Conservation (phyloP, 768 basidiomycete species). For the Stropharia rugosoannulata region DNA sequence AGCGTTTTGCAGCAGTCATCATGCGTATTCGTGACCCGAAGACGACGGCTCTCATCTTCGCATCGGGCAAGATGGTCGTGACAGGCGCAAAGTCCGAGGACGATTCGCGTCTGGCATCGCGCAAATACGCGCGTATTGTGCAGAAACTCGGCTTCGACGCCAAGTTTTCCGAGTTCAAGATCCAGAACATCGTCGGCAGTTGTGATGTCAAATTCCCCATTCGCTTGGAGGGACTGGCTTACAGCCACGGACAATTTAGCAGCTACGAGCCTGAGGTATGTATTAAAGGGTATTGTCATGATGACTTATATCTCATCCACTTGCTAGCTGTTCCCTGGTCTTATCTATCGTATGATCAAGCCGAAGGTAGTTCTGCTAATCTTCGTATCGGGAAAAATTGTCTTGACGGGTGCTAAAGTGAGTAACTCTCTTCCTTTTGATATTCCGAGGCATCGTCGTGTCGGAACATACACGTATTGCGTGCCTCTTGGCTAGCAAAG, state of each 20-base stretch:
- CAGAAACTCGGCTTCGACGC: constrained; percentile 99
- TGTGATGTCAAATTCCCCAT: constrained; percentile 99
- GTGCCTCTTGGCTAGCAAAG: constrained; percentile 6
- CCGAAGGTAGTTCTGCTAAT: constrained; percentile 98
- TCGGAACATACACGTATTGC: constrained; percentile 4
- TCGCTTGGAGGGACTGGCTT: constrained; percentile 94
- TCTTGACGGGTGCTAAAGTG: constrained; percentile 98
- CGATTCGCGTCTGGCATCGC: constrained; percentile 92
- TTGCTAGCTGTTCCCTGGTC: constrained; percentile 89
- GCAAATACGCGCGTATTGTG: constrained; percentile 98
- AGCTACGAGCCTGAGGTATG: constrained; percentile 96
- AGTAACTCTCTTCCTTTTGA: constrained; percentile 26
- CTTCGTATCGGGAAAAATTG: constrained; percentile 99
- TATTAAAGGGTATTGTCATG: constrained; percentile 10
- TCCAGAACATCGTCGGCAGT: constrained; percentile 97
- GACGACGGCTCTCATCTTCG: constrained; percentile 99
- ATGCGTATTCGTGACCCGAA: constrained; percentile 99
- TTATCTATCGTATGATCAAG: constrained; percentile 99
- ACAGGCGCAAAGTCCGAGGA: constrained; percentile 99
- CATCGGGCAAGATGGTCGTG: constrained; percentile 99
- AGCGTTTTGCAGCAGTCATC: constrained; percentile 99
- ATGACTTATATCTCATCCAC: constrained; percentile 9
- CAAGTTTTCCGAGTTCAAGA: constrained; percentile 99
- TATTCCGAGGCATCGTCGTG: constrained; percentile 20
- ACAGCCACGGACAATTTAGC: constrained; percentile 97